Evolutionary conservation across 1,284 basidiomycete genomes (phyloP).

Genomic region (Exobasidium cylindrosporum): DNA sequence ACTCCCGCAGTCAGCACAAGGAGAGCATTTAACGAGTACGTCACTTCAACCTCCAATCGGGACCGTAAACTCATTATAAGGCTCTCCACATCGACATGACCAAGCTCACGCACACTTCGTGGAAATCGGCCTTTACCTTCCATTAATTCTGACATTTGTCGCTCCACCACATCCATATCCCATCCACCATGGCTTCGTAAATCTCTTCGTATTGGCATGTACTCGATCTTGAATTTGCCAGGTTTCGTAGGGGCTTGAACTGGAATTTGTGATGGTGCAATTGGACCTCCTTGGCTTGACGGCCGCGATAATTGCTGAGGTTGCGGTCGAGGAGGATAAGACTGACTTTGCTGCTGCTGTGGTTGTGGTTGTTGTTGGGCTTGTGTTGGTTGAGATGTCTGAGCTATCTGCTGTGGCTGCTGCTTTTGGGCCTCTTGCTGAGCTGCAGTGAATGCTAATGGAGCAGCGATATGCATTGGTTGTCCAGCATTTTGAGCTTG

Average conservation of each 20-base stretch:
- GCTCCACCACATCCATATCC: conserved; percentile 71
- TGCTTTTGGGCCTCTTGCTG: conserved; percentile 20
- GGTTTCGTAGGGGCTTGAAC: conserved; percentile 10
- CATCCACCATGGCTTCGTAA: conserved; percentile 79
- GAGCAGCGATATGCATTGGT: not conserved
- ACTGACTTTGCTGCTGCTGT: conserved; percentile 22
- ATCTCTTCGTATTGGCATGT: conserved; percentile 75
- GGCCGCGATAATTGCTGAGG: not conserved
- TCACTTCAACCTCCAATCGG: conserved; percentile 75
- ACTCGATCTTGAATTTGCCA: conserved; percentile 80
- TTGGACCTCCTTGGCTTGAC: not conserved
- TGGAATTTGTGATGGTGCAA: not conserved
- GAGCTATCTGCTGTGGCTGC: conserved; percentile 16
- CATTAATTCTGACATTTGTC: conserved; percentile 62
- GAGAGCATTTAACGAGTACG: conserved; percentile 84
- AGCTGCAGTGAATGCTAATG: conserved; percentile 7
- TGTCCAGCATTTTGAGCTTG: conserved; percentile 15
- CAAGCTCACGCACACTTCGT: conserved; percentile 75
- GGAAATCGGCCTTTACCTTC: conserved; percentile 61
- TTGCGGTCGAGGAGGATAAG: conserved; percentile 7
- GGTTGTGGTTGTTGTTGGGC: conserved; percentile 10
- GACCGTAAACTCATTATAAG: conserved; percentile 86
- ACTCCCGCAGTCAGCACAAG: conserved; percentile 70
- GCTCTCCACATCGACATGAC: conserved; percentile 80
- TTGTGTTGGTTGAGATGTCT: conserved; percentile 7